Conservation (phyloP, 176 grass and related monocot species). For the Hordeum vulgare region DNA sequence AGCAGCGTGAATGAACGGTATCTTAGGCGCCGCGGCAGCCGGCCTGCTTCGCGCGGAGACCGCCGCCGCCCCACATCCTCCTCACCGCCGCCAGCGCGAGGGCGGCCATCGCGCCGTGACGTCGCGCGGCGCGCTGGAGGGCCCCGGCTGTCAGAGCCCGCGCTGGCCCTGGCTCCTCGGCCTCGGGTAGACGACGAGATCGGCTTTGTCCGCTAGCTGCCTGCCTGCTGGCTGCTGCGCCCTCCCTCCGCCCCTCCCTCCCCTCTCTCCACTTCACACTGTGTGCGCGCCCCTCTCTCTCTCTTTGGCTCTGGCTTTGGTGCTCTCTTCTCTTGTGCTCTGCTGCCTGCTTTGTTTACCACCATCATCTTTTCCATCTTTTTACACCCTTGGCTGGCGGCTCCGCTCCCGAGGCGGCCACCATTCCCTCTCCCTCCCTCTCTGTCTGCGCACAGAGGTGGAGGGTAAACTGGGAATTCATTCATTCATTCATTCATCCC, state of each 20-base stretch:
- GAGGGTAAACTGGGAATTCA: conserved; percentile 36
- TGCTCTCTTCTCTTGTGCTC: conserved; percentile 17
- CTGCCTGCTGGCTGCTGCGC: neutral
- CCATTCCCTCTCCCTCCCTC: conserved; percentile 29
- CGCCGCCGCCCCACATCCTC: conserved; percentile 34
- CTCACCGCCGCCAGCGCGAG: conserved; percentile 42
- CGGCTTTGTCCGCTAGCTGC: conserved; percentile 16
- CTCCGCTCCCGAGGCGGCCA: conserved; percentile 37
- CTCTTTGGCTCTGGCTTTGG: neutral
- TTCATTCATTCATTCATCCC: neutral
- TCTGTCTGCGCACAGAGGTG: neutral
- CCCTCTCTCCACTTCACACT: neutral
- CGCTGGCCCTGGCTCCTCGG: neutral
- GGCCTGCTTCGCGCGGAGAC: conserved; percentile 73
- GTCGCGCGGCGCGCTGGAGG: neutral
- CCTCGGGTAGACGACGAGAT: neutral
- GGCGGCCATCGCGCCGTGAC: conserved; percentile 51
- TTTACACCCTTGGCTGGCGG: neutral
- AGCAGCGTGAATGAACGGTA: neutral
- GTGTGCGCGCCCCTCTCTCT: neutral
- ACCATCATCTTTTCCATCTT: neutral
- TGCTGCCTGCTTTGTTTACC: conserved; percentile 13
- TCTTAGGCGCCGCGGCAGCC: conserved; percentile 96
- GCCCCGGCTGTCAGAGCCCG: neutral
- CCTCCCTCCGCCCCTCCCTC: neutral